These are phyloP conservation scores for Populus tremula DNA, from an alignment of 345 rosid genomes.

Conservation along the genomic window DNA sequence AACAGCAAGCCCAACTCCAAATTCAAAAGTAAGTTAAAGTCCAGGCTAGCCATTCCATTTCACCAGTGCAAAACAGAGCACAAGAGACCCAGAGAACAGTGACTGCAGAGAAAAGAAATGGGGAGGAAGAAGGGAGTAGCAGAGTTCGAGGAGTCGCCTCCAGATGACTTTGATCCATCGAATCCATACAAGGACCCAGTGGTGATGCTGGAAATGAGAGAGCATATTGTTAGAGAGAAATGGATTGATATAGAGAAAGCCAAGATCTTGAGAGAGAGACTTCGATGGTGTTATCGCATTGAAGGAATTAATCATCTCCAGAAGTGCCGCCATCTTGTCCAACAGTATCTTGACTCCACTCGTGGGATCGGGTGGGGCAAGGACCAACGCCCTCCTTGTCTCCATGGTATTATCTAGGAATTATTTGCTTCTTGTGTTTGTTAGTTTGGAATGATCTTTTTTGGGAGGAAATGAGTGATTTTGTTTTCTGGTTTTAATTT, in stretches of 20 bases:
- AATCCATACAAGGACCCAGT: conserved; percentile 96
- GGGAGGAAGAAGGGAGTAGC: conserved; percentile 85
- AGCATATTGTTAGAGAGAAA: conserved; percentile 90
- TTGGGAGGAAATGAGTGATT: neutral
- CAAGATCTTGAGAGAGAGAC: conserved; percentile 85
- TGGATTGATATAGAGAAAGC: conserved; percentile 99
- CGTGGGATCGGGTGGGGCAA: conserved; percentile 99
- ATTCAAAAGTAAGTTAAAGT: neutral
- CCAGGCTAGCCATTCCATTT: neutral
- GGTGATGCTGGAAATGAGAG: conserved; percentile 97
- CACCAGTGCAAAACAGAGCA: neutral
- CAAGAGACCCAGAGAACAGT: neutral
- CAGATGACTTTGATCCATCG: conserved; percentile 86
- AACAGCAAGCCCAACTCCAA: neutral
- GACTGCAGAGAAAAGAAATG: conserved; percentile 38
- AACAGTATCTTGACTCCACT: conserved; percentile 87
- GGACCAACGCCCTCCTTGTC: conserved; percentile 85
- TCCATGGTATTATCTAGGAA: conserved; percentile 57
- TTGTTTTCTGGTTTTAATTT: neutral
- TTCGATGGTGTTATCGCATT: conserved; percentile 93
- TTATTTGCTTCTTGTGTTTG: neutral
- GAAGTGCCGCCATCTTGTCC: conserved; percentile 93
- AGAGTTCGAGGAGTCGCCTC: conserved; percentile 96
- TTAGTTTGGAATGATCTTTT: neutral
- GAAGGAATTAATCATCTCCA: conserved; percentile 97